Conservation (phyloP, 441 rosid species). For the Capsella rubella region DNA sequence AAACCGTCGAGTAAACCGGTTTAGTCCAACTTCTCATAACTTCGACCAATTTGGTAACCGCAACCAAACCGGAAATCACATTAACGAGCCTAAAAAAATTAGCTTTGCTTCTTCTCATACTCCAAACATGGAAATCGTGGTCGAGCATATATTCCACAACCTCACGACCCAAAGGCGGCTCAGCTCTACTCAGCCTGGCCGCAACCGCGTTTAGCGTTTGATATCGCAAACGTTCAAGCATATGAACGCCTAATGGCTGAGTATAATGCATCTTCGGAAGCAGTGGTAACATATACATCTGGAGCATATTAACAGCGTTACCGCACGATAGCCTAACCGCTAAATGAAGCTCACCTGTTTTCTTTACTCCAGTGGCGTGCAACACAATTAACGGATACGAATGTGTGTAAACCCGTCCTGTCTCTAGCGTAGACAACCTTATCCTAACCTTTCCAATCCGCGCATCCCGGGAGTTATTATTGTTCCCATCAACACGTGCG, state of each 20-base stretch:
- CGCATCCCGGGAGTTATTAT: not conserved
- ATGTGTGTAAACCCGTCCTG: not conserved
- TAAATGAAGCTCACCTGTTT: not conserved
- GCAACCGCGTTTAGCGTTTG: not conserved
- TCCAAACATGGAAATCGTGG: not conserved
- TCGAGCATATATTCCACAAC: slow-evolving; percentile 5
- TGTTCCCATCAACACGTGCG: not conserved
- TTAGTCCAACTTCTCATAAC: not conserved
- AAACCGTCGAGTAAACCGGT: slow-evolving; percentile 2
- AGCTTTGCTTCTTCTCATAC: slow-evolving; percentile 1
- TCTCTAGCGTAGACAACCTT: not conserved
- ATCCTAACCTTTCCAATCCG: not conserved
- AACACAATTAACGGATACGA: not conserved
- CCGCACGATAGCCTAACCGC: not conserved
- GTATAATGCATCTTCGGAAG: slow-evolving; percentile 5
- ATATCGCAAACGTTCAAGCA: slow-evolving; percentile 2
- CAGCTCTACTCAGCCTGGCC: not conserved
- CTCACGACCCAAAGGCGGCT: not conserved
- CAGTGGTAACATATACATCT: not conserved
- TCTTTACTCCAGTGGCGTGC: not conserved
- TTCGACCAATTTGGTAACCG: not conserved
- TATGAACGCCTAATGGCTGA: not conserved
- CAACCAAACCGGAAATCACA: not conserved
- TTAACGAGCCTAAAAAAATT: not conserved
- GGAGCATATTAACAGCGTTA: not conserved